phyloP scores from a whole-genome alignment of 2,329 filamentous ascomycete genomes.

The Ambrosiella cleistominuta region DNA sequence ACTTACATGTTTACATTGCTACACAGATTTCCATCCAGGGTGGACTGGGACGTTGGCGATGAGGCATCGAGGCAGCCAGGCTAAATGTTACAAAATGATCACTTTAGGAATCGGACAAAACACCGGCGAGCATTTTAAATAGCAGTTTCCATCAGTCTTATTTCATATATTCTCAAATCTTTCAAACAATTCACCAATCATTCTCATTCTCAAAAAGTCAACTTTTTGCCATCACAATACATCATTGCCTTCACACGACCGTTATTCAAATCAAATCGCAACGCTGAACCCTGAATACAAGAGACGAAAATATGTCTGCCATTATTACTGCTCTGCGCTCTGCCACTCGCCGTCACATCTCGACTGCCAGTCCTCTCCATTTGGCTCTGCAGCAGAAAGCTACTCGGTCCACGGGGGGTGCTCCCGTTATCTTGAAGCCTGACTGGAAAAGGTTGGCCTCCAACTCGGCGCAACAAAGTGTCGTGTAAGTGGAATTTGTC shows the following conservation, averaged over 20 bases:
- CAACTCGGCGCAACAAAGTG: not conserved
- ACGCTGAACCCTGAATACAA: not conserved
- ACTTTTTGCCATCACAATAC: no score
- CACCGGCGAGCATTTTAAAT: no score
- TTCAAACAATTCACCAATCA: no score
- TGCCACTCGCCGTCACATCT: slow-evolving; percentile 20
- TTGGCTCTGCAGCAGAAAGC: slow-evolving; percentile 13
- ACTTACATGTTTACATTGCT: no score
- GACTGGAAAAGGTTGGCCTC: slow-evolving; percentile 19
- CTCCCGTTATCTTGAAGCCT: slow-evolving; percentile 17
- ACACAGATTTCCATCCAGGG: not conserved
- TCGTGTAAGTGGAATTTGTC: not conserved
- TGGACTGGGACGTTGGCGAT: not conserved
- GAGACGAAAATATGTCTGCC: slow-evolving; percentile 3
- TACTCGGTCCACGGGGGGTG: slow-evolving; percentile 20
- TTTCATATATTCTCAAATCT: no score
- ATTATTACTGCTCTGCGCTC: slow-evolving; percentile 16
- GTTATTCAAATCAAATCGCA: not conserved
- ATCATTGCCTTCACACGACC: no score
- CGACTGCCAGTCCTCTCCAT: slow-evolving; percentile 19
- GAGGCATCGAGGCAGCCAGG: not conserved
- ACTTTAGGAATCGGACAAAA: no score
- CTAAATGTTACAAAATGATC: no score
- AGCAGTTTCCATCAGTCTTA: no score
- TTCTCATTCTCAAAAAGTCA: no score